Evolutionary conservation across 2,329 filamentous ascomycete genomes (phyloP), one percentile per base, ranked within the genome.

Genomic region (Zymoseptoria passerinii): DNA sequence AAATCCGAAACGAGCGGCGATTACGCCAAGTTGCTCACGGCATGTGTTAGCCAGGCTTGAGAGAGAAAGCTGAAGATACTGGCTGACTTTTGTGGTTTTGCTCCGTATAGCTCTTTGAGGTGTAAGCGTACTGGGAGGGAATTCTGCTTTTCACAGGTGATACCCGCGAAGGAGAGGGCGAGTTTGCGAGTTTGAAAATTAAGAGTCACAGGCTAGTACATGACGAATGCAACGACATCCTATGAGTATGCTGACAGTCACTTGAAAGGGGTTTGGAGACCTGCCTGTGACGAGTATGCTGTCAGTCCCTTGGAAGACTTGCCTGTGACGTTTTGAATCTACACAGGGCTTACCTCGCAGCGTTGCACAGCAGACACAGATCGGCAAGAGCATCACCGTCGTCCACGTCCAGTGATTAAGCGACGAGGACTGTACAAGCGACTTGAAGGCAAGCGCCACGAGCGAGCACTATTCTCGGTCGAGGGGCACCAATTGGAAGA

Each of bases 1-100:
- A 83, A 83, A 70, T 84, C 86, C 2, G 92, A 97, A 78, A 95
- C 90, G 4, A 53, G 23, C 89, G 91, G 5, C n/a, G 88, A 96
- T 73, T 95, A 94, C 67, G 80, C 89, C 75, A 82, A 76, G 64
- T 74, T 92, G 68, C 80, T 96, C 82, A 75, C 95, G 64, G 90
- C 87, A 58, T 64, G 65, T 65, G 62, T 69, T 51, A 58, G 55
- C 59, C 50, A 52, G 29, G 51, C 50, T 28, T 52, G 23, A 20
- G 19, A 20, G 19, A 19, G 49, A 27, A 3, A 50, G 35, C 13
- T 44, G 35, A 44, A 23, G 35, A 44, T 44, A 52, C 28, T 18
- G 19, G 23, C 58, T 63, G 55, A 63, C 61, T 58, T 58, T 52
- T 20, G 23, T 49, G 27, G 49, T 20, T 49, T 13, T 48, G n/a